These are phyloP conservation scores for Piper longum DNA, from an alignment of 164 flowering plant genomes.

Conservation along the genomic window DNA sequence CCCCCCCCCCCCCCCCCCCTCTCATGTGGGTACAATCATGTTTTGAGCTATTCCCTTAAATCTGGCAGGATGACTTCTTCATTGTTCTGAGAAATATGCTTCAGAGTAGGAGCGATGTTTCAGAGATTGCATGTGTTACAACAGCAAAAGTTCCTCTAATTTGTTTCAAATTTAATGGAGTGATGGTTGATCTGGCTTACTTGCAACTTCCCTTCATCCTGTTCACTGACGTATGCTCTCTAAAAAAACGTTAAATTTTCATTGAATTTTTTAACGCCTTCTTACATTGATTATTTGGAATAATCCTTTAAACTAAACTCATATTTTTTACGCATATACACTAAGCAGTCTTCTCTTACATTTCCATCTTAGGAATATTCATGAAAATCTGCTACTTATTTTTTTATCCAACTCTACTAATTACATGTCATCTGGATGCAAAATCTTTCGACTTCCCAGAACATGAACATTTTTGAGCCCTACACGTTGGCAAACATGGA, in stretches of 20 bases:
- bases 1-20: background rate
- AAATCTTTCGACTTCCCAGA: conserved; percentile 18
- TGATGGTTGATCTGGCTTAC: conserved; percentile 42
- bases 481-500: conserved; percentile 22
- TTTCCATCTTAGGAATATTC: no score
- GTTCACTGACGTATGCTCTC: conserved; percentile 34
- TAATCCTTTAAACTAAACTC: no score
- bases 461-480: conserved; percentile 32
- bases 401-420: no score
- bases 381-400: no score
- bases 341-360: no score
- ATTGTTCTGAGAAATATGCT: conserved; percentile 42
- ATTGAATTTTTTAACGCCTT: no score
- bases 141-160: conserved; percentile 51
- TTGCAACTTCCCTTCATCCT: conserved; percentile 30
- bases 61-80: conserved; percentile 46
- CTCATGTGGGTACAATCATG: background rate
- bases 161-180: conserved; percentile 47
- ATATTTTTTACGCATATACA: no score
- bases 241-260: no score
- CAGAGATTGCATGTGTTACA: conserved; percentile 43
- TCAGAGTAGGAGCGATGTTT: conserved; percentile 27
- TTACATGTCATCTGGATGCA: no score
- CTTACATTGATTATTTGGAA: no score
- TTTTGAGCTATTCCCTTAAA: background rate